Evolutionary conservation across 2,329 filamentous ascomycete species (phyloP), one percentile per base, ranked within the genome.

Genomic region (Fusarium succisae): DNA sequence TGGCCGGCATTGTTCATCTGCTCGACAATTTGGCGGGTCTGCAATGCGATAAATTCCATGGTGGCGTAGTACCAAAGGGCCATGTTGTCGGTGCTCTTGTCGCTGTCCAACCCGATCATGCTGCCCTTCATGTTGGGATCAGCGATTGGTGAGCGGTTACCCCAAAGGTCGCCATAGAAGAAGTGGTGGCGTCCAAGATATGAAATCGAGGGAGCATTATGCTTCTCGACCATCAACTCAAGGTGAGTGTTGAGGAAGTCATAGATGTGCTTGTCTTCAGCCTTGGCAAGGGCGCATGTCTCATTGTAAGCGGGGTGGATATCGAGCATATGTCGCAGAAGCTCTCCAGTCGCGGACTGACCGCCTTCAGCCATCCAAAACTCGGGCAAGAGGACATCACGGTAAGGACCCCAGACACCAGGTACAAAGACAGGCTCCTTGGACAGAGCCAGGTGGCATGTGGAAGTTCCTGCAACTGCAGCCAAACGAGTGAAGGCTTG

Each of bases 351-450:
- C 9, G 96, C 96, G 32, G 94, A 98, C 83, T 99, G 96, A 18
- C 96, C 96, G 75, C 96, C 96, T 83, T 99, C 96, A 22, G 96
- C 95, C 89, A 99, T 94, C 96, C 96, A 99, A 84, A 92, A 97
- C 67, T 91, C 92, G 1, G 96, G 95, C 26, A 98, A 89, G 47
- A 99, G 88, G 10, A 98, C 96, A 80, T 99, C 96, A 66, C 95
- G 90, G 85, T 99, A 99, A 1, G 96, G 96, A 2, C 96, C 96
- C 96, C 96, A 99, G 30, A 99, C 95, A 41, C 96, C 96, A 58
- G 94, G 90, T 18, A 98, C 96, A 80, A 99, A 99, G 32, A 98
- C 93, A 0, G 96, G 93, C 43, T 97, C 90, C 75, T 92, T 92
- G 13, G 95, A 98, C 93, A 99, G 97, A 82, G 95, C 96, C 63